Evolutionary conservation across 192 early-diverging fungal species (phyloP), one percentile per base, ranked within the genome.

Genomic region (Phycomyces blakesleeanus): DNA sequence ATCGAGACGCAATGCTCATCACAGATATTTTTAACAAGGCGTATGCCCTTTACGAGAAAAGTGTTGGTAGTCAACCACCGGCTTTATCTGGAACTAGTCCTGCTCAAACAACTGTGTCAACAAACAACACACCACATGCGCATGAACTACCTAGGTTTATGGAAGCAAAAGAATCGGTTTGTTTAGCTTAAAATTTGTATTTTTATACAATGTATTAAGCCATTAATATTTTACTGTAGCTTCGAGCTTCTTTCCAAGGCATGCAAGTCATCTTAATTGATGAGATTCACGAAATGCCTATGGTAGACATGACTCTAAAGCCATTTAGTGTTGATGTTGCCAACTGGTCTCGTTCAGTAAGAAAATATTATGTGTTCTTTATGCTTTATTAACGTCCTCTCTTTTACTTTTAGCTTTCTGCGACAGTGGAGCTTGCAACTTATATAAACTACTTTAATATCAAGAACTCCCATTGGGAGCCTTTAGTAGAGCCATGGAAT

Each of bases 401-500:
- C 12, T 27, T 27, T 12, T 22, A 77, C 60, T 21, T 72, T 51
- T 74, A 80, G 70, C 22, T 73, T 8, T 50, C 55, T 20, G 79
- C 93, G 15, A 85, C 89, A 63, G 83, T 83, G 4, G 80, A 84
- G 6, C 71, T 97, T 4, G 71, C 80, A 37, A 67, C 95, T 44
- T 85, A 89, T 56, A 82, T 88, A 39, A 97, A 97, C 70, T 96
- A 92, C 74, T 99, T 96, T 61, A 98, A 99, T 78, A 78, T 96
- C 38, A 92, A 92, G 64, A 96, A 93, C 74, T 97, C 96, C 25
- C 96, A 98, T 71, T 99, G 97, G 97, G 97, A 99, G 71, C 95
- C 97, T 2, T 67, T 98, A 41, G 60, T 97, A 16, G 97, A 99
- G 73, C 93, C 90, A 7, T 96, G 92, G 89, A 76, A 90, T 42